Evolutionary conservation across 2,329 filamentous ascomycete genomes (phyloP), one percentile per base, ranked within the genome.

Genomic region (Xylaria sp.): DNA sequence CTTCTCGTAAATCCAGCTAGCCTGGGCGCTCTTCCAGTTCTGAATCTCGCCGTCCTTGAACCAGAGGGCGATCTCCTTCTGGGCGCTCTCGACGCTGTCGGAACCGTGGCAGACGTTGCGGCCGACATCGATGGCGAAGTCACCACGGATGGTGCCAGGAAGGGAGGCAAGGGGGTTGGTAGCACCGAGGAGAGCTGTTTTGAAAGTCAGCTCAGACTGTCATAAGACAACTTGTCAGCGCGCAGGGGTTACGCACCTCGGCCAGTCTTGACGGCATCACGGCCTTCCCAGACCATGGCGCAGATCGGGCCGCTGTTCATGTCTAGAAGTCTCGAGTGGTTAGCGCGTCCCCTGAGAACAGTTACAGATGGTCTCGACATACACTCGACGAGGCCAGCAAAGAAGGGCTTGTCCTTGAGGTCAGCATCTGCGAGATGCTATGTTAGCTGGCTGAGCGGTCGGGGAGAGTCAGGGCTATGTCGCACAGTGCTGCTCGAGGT

Each of bases 21-120:
- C 89, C 86, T 93, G 89, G 82, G 92, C 87, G 77, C 87, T 86
- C 89, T 96, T 95, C 90, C 92, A 98, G 85, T 82, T 88, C 85
- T 94, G 85, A 80, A 97, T 82, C 85, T 98, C 96, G 77, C 90
- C 90, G 77, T 92, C 87, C 85, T 92, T 91, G 92, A 99, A 99
- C 96, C 96, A 99, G 82, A 98, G 91, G 80, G 91, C 92, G 82
- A 99, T 99, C 89, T 99, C 96, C 93, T 98, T 98, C 92, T 98
- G 90, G 86, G 96, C 96, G 88, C 90, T 97, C 91, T 99, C 96
- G 85, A 99, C 95, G 82, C 89, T 91, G 90, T 99, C 96, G 85
- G 94, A 98, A 83, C 96, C 96, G 91, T 99, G 96, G 93, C 95
- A 98, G 87, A 98, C 94, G 89, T 99, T 99, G 84, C 95, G 94